Percentiles rank a stretch among this genome's conserved stretches.
These are phyloP conservation scores for Laguncularia racemosa DNA, from an alignment of 345 rosid species.

Conservation along the genomic window DNA sequence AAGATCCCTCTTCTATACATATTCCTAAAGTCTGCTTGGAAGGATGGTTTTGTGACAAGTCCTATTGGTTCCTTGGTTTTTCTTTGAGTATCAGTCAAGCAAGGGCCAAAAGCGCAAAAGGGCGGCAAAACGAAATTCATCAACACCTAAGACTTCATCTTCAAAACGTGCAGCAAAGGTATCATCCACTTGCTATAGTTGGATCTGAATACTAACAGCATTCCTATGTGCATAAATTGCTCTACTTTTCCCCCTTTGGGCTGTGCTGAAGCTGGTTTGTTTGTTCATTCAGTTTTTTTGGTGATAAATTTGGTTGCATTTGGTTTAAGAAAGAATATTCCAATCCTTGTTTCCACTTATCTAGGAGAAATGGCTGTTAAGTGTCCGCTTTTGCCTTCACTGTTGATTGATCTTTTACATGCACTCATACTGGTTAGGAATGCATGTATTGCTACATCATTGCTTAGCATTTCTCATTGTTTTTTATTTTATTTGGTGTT, in stretches of 20 bases:
- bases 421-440: no score
- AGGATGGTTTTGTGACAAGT: not conserved
- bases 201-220: not conserved
- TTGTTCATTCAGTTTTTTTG: not conserved
- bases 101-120: conserved; percentile 71
- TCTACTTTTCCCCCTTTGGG: no score
- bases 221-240: not conserved
- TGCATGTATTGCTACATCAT: no score
- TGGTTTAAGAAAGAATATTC: no score
- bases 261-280: not conserved
- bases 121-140: conserved; percentile 35
- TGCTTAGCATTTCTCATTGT: not conserved
- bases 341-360: no score
- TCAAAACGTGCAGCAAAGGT: conserved; percentile 64
- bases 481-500: not conserved
- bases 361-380: no score
- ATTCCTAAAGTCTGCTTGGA: not conserved
- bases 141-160: conserved; percentile 36
- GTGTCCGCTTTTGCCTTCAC: no score
- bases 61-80: not conserved
- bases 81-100: conserved; percentile 35
- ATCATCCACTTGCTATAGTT: conserved; percentile 7
- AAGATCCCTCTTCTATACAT: not conserved
- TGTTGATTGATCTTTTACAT: no score
- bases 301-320: not conserved